Evolutionary conservation across 2,329 filamentous ascomycete species (phyloP).

Genomic region (Knoxdaviesia capensis): DNA sequence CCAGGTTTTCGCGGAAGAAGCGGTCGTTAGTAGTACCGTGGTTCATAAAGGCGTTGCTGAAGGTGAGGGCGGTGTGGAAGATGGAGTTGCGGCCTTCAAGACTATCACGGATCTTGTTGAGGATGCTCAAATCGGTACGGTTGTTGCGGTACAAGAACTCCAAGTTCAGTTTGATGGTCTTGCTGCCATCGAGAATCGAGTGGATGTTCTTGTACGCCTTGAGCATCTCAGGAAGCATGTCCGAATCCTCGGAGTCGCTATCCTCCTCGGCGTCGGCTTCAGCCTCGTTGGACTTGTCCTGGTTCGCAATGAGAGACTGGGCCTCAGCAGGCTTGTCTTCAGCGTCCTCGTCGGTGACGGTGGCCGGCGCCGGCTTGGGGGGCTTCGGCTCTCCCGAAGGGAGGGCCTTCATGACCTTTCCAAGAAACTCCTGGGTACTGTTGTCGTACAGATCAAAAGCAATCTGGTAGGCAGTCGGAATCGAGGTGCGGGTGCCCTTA

Average conservation of each 20-base stretch:
- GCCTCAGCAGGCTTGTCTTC: constrained; percentile 23
- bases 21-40: constrained; percentile 95
- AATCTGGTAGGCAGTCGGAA: constrained; percentile 86
- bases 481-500: constrained; percentile 56
- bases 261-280: constrained; percentile 31
- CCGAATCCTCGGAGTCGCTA: constrained; percentile 26
- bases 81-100: constrained; percentile 93
- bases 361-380: constrained; percentile 13
- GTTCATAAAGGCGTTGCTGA: constrained; percentile 98
- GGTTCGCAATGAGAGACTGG: constrained; percentile 26
- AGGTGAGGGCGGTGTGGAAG: constrained; percentile 92
- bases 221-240: constrained; percentile 27
- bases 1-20: constrained; percentile 94
- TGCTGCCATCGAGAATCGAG: constrained; percentile 64
- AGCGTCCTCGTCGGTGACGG: constrained; percentile 12
- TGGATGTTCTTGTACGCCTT: constrained; percentile 43
- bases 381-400: constrained; percentile 29
- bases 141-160: constrained; percentile 96
- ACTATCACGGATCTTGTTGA: constrained; percentile 93
- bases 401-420: constrained; percentile 68
- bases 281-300: constrained; percentile 12
- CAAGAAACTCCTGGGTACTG: constrained; percentile 88
- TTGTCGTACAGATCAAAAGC: constrained; percentile 98
- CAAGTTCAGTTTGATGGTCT: constrained; percentile 83
- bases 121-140: constrained; percentile 72